Conservation (phyloP, 2,329 filamentous ascomycete genomes). For the Paecilomyces variotii region DNA sequence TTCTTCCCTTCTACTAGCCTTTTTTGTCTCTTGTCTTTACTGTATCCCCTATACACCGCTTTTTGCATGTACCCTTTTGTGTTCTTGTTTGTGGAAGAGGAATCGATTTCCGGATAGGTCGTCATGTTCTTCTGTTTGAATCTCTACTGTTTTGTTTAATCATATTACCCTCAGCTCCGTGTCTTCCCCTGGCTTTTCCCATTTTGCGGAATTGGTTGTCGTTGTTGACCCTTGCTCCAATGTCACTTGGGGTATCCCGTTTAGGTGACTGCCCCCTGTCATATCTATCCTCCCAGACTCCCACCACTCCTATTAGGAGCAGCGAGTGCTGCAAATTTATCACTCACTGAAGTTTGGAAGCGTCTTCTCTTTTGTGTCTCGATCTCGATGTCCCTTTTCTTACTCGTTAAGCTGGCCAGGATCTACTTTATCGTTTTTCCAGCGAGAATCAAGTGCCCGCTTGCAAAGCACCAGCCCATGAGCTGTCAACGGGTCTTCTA, state of each 20-base stretch:
- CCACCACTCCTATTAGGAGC: background rate
- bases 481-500: background rate
- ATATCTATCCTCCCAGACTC: background rate
- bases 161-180: slow-evolving; percentile 3
- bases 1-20: slow-evolving; percentile 19
- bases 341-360: background rate
- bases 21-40: slow-evolving; percentile 10
- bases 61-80: slow-evolving; percentile 15
- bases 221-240: background rate
- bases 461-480: background rate
- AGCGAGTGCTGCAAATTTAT: background rate
- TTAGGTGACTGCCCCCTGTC: background rate
- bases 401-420: background rate
- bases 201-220: background rate
- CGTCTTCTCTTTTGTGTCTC: background rate
- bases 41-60: slow-evolving; percentile 15
- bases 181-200: slow-evolving; percentile 2
- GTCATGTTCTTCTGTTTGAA: slow-evolving; percentile 14
- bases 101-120: slow-evolving; percentile 19
- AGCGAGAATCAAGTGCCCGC: background rate
- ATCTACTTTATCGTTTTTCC: background rate
- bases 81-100: slow-evolving; percentile 14
- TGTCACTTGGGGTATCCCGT: background rate
- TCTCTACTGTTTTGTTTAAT: slow-evolving; percentile 10
- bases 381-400: background rate